Evolutionary conservation across 2,329 filamentous ascomycete genomes (phyloP), one percentile per base, ranked within the genome.

Genomic region (Paecilomyces dactylethromorphus): DNA sequence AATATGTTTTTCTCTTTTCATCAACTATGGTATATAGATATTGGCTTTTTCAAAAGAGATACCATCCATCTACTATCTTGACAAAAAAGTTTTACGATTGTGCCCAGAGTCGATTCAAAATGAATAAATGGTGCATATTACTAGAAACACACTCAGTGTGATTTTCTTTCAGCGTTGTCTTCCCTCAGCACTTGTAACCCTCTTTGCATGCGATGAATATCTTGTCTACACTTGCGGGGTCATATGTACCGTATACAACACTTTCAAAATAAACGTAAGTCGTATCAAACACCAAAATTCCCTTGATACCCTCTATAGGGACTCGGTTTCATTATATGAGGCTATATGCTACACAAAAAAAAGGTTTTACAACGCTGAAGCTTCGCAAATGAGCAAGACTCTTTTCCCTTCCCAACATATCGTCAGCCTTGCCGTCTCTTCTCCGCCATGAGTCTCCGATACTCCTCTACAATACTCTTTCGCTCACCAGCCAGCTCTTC

Each of bases 401-500:
- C n/a, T 21, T 45, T 18, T 29, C 26, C 26, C 21, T 26, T 12
- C 22, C 13, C 50, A 7, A 15, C 22, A n/a, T 45, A 52, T 24
- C 21, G 26, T 24, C n/a, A 52, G 22, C 50, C 50, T 3, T 52
- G 50, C 26, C 66, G 64, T 58, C 80, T 76, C 67, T 75, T 82
- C 60, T 78, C 78, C 39, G 80, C 81, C 86, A 91, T 91, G 78
- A 90, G 78, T 64, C 82, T 82, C 61, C 90, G 79, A 71, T 93
- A 93, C 51, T 84, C 81, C 64, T 89, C 87, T 58, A 93, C 86
- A n/a, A 92, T 85, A 57, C 83, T 85, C 69, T 81, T 81, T 63
- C 90, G 81, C 65, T 88, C 85, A 55, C 78, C 82, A n/a, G 87
- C 85, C 59, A 93, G 70, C 74, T 91, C 88, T 69, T 91, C 89